A percentile compares a stretch with the other conserved stretches of the same genome.
Evolutionary conservation across 495 filamentous ascomycete genomes (phyloP).

Genomic region (Penicillium bovifimosum): DNA sequence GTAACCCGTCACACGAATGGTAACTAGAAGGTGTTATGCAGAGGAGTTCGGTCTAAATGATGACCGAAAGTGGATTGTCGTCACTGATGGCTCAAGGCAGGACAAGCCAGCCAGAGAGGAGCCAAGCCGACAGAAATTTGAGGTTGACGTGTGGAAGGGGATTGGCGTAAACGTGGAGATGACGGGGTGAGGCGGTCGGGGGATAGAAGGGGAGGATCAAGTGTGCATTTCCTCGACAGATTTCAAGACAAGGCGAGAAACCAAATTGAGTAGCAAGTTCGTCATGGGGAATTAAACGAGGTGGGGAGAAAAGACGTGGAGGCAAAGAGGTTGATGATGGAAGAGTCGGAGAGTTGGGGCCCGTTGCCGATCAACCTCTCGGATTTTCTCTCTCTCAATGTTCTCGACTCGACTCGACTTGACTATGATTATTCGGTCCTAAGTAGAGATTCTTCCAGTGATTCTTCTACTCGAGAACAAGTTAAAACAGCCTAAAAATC

Average conservation of each 20-base stretch:
- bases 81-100: conserved; percentile 36
- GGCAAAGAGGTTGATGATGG: conserved; percentile 11
- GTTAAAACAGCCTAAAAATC: no score
- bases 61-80: conserved; percentile 13
- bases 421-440: no score
- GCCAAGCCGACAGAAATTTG: conserved; percentile 17
- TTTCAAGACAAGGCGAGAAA: conserved; percentile 20
- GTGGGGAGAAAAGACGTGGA: conserved; percentile 5
- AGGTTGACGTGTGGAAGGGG: not conserved
- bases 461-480: no score
- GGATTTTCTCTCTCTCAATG: not conserved
- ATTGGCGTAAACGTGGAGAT: conserved; percentile 18
- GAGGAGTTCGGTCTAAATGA: conserved; percentile 64
- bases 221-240: conserved; percentile 16
- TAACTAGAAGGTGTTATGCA: conserved; percentile 50
- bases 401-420: no score
- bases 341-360: conserved; percentile 9
- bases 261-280: conserved; percentile 10
- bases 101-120: not conserved
- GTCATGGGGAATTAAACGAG: conserved; percentile 7
- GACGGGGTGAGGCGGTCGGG: conserved; percentile 17
- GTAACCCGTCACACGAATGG: conserved; percentile 32
- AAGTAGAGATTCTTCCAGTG: no score
- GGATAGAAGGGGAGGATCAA: conserved; percentile 2
- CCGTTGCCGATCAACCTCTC: conserved; percentile 14